Conservation (phyloP, 139 green algal species). For the Astrephomene gubernaculifera region DNA sequence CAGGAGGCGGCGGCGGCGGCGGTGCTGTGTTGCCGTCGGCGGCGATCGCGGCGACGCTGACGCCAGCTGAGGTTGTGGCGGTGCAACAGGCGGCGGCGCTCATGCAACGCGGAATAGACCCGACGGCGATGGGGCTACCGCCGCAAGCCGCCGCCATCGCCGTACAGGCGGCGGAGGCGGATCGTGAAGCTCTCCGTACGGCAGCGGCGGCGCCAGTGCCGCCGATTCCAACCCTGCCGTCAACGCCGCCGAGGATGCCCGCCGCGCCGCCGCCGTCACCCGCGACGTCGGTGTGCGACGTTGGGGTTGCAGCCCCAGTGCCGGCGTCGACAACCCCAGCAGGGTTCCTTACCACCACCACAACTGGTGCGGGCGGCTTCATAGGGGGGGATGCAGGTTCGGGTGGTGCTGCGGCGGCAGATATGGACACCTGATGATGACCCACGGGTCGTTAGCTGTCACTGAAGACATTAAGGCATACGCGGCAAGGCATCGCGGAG, state of each 20-base stretch:
- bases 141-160: not conserved
- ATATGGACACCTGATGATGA: too few relatives aligned
- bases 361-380: too few relatives aligned
- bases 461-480: too few relatives aligned
- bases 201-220: not conserved
- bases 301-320: not conserved
- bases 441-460: too few relatives aligned
- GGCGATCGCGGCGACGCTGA: not conserved
- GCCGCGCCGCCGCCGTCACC: slow-evolving; percentile 15
- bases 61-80: slow-evolving; percentile 8
- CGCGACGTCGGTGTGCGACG: not conserved
- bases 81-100: slow-evolving; percentile 12
- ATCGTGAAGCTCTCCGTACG: not conserved
- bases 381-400: too few relatives aligned
- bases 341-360: too few relatives aligned
- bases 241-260: not conserved
- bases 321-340: too few relatives aligned
- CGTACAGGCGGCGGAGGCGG: slow-evolving; percentile 8
- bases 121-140: slow-evolving; percentile 24
- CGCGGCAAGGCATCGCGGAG: too few relatives aligned
- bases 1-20: not conserved
- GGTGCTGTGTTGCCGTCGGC: not conserved
- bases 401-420: too few relatives aligned
- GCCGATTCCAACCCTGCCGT: not conserved
- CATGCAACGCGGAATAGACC: slow-evolving; percentile 14